phyloP scores from a whole-genome alignment of 192 early-diverging fungal species.

The Funneliformis mosseae region DNA sequence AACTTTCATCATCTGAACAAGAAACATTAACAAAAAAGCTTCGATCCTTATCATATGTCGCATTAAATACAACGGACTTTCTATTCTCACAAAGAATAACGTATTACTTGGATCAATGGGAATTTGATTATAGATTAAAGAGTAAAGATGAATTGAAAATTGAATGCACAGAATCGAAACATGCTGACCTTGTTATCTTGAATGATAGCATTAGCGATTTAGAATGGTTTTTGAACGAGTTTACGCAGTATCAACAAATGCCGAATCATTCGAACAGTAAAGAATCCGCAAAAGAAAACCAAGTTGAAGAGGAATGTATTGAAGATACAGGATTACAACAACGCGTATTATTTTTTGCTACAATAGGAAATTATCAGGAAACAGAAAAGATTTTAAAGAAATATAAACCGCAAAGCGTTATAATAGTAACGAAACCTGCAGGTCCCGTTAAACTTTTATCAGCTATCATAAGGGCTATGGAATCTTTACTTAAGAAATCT shows the following conservation, averaged over 20 bases:
- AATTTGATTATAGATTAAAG: neutral
- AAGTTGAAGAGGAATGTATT: neutral
- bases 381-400: neutral
- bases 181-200: neutral
- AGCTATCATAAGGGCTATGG: neutral
- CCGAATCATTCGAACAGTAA: neutral
- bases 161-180: neutral
- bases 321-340: neutral
- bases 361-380: neutral
- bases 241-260: neutral
- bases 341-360: neutral
- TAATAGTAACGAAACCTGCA: neutral
- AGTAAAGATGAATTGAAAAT: neutral
- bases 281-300: neutral
- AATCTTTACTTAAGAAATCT: neutral
- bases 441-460: constrained; percentile 6
- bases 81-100: neutral
- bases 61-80: neutral
- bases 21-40: neutral
- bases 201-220: constrained; percentile 12
- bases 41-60: neutral
- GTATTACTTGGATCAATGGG: neutral
- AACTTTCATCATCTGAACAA: neutral
- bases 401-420: neutral
- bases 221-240: constrained; percentile 2